A percentile compares a stretch with the other conserved stretches of the same genome.
These are phyloP conservation scores for Boletus eberwhitei DNA, from an alignment of 768 basidiomycete species.

Conservation along the genomic window DNA sequence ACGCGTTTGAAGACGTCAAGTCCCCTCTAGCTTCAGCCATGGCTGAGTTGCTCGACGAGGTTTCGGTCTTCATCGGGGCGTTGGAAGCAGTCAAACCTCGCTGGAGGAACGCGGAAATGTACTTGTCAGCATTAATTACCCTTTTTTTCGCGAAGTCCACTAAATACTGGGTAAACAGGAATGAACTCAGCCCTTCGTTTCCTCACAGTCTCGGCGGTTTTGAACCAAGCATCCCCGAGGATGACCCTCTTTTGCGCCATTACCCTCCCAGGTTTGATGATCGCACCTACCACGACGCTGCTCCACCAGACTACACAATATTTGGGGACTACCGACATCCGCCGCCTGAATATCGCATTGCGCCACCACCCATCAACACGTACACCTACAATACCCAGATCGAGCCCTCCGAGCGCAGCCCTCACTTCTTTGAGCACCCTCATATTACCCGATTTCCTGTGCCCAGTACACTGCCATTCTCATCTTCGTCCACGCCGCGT, in stretches of 20 bases:
- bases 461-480: slow-evolving; percentile 19
- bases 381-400: slow-evolving; percentile 10
- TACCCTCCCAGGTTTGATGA: slow-evolving; percentile 10
- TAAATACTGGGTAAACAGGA: slow-evolving; percentile 29
- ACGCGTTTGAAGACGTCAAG: slow-evolving; percentile 28
- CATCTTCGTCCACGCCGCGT: slow-evolving; percentile 1
- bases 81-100: slow-evolving; percentile 26
- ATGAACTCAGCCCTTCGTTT: slow-evolving; percentile 26
- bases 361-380: slow-evolving; percentile 8
- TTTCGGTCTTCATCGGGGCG: slow-evolving; percentile 28
- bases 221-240: slow-evolving; percentile 17
- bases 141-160: slow-evolving; percentile 25
- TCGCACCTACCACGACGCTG: slow-evolving; percentile 1
- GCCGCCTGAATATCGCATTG: slow-evolving; percentile 12
- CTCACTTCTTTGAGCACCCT: slow-evolving; percentile 27
- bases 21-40: slow-evolving; percentile 28
- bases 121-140: slow-evolving; percentile 32
- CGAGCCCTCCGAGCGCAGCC: slow-evolving; percentile 9
- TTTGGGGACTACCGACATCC: slow-evolving; percentile 13
- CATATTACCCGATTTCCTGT: slow-evolving; percentile 28
- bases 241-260: slow-evolving; percentile 3
- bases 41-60: slow-evolving; percentile 30
- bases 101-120: slow-evolving; percentile 33
- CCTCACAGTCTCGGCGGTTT: slow-evolving; percentile 25
- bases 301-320: slow-evolving; percentile 14